Conservation (phyloP, 805 yeast genomes). For the Nakazawaea sp. region DNA sequence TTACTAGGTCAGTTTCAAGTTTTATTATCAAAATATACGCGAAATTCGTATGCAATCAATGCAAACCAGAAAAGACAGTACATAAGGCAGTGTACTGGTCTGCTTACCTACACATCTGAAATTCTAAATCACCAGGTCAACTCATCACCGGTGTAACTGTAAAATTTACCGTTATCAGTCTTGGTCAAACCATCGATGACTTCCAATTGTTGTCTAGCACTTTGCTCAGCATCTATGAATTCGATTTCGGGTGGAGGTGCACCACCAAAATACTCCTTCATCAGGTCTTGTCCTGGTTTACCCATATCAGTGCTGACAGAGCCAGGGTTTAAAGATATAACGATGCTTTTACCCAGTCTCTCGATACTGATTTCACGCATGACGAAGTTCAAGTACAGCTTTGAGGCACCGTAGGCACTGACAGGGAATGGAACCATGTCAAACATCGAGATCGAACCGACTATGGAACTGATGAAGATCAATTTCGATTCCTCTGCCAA, state of each 20-base stretch:
- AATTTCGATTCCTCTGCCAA: conserved; percentile 7
- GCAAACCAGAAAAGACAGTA: too few species aligned
- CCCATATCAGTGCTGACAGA: conserved; percentile 28
- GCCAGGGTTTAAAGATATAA: conserved; percentile 31
- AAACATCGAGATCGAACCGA: conserved; percentile 18
- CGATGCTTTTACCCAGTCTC: conserved; percentile 18
- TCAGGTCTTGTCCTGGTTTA: background rate
- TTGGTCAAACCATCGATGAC: background rate
- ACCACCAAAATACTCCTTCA: background rate
- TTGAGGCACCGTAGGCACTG: conserved; percentile 29
- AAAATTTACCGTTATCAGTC: background rate
- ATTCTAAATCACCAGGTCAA: too few species aligned
- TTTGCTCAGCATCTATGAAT: background rate
- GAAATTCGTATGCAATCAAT: too few species aligned
- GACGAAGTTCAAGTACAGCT: conserved; percentile 30
- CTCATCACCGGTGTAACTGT: background rate
- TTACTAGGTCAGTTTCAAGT: too few species aligned
- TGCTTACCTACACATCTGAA: too few species aligned
- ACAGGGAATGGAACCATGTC: conserved; percentile 12
- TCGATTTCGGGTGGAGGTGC: background rate
- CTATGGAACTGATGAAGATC: conserved; percentile 20
- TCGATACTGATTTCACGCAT: conserved; percentile 22
- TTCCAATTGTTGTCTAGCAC: background rate
- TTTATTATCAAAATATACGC: too few species aligned
- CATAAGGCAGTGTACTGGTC: too few species aligned